phyloP scores from a whole-genome alignment of 1,139 yeast species.

The Cylindricascospora bacillispora region DNA sequence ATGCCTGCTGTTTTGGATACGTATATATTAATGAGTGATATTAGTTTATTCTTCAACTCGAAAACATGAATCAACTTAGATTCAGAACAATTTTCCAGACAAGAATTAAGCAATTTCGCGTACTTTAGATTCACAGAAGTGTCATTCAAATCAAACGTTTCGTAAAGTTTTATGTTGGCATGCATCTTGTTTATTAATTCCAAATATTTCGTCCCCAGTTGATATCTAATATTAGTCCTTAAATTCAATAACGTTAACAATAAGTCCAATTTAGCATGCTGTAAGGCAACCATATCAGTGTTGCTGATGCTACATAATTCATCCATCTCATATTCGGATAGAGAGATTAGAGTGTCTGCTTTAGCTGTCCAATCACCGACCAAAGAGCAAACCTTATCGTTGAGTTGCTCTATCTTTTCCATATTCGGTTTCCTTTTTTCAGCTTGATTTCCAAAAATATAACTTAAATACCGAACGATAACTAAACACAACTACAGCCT shows the following conservation, averaged over 20 bases:
- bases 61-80: slow-evolving; percentile 1
- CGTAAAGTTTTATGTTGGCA: slow-evolving; percentile 5
- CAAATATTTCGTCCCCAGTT: slow-evolving; percentile 9
- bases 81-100: slow-evolving; percentile 3
- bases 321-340: slow-evolving; percentile 7
- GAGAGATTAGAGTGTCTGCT: slow-evolving; percentile 7
- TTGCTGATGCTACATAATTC: slow-evolving; percentile 8
- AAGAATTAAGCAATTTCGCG: slow-evolving; percentile 11
- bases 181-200: slow-evolving; percentile 8
- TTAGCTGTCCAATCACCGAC: slow-evolving; percentile 18
- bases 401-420: slow-evolving; percentile 5
- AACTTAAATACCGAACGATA: too few relatives aligned
- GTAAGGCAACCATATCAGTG: slow-evolving; percentile 3
- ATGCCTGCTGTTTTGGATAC: not conserved
- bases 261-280: slow-evolving; percentile 14
- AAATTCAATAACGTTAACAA: slow-evolving; percentile 14
- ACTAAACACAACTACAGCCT: too few relatives aligned
- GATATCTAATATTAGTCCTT: slow-evolving; percentile 11
- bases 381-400: slow-evolving; percentile 7
- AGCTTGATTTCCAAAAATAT: too few relatives aligned
- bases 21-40: not conserved
- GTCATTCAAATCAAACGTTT: slow-evolving; percentile 8
- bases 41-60: not conserved
- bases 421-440: too few relatives aligned
- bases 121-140: slow-evolving; percentile 10